These are phyloP conservation scores for Colletotrichum spinosum DNA, from an alignment of 2,329 filamentous ascomycete species.

Conservation along the genomic window DNA sequence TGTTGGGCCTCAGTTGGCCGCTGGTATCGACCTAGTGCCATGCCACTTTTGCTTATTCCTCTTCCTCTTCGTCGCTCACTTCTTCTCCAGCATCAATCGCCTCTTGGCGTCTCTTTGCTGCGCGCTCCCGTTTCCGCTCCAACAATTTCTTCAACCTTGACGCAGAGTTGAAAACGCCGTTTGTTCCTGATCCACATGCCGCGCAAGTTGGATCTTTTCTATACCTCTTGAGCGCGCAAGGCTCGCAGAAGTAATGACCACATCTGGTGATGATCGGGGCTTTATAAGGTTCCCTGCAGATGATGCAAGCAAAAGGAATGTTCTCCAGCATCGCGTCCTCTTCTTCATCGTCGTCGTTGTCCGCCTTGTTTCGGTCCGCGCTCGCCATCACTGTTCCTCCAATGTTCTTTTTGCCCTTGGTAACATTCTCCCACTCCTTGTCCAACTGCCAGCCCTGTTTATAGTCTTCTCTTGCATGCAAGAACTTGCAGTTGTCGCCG, in stretches of 20 bases:
- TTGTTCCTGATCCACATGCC: constrained; percentile 85
- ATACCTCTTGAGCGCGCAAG: constrained; percentile 88
- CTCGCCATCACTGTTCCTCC: constrained; percentile 72
- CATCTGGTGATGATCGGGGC: constrained; percentile 89
- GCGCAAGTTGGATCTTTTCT: constrained; percentile 88
- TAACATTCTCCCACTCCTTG: constrained; percentile 89
- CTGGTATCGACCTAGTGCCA: constrained; percentile 21
- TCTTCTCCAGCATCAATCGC: constrained; percentile 64
- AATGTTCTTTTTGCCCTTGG: constrained; percentile 74
- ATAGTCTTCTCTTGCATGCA: constrained; percentile 82
- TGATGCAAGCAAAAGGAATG: constrained; percentile 90
- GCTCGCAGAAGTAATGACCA: constrained; percentile 95
- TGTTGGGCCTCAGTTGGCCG: not conserved
- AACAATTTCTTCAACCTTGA: constrained; percentile 85
- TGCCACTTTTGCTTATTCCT: constrained; percentile 22
- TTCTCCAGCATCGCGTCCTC: constrained; percentile 81
- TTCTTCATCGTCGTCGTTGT: constrained; percentile 59
- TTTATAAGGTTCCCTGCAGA: constrained; percentile 84
- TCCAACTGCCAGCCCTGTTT: constrained; percentile 97
- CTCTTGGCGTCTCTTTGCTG: constrained; percentile 67
- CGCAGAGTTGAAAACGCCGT: constrained; percentile 89
- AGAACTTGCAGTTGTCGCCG: constrained; percentile 83
- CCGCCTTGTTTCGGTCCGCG: constrained; percentile 59
- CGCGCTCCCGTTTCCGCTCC: constrained; percentile 75
- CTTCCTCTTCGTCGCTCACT: constrained; percentile 59